These are phyloP conservation scores for Stachybotrys echinatus DNA, from an alignment of 2,329 filamentous ascomycete genomes.

Conservation along the genomic window DNA sequence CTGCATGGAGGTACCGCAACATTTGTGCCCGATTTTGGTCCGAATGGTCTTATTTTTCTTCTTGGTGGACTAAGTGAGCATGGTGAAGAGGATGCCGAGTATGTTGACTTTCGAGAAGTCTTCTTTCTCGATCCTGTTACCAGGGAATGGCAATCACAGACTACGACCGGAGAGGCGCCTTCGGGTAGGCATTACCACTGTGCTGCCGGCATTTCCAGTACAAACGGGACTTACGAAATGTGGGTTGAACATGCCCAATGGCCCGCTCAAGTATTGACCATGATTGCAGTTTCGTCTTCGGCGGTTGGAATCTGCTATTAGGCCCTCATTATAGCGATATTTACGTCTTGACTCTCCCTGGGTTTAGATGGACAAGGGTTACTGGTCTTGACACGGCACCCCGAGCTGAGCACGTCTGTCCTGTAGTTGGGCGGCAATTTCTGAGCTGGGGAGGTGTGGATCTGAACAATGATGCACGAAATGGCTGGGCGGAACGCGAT, in stretches of 20 bases:
- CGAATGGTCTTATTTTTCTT: neutral
- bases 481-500: too few relatives aligned
- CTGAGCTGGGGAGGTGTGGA: neutral
- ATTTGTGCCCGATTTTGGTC: neutral
- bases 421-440: neutral
- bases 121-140: neutral
- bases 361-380: neutral
- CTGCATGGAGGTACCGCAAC: neutral
- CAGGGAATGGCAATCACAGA: neutral
- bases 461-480: too few relatives aligned
- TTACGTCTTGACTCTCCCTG: neutral
- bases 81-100: neutral
- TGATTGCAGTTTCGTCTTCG: too few relatives aligned
- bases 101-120: neutral
- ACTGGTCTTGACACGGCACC: neutral
- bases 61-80: neutral
- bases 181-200: neutral
- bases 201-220: too few relatives aligned
- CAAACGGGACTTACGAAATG: too few relatives aligned
- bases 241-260: too few relatives aligned
- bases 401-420: neutral
- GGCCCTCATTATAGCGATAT: neutral
- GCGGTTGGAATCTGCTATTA: neutral
- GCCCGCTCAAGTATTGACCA: too few relatives aligned
- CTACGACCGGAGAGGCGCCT: neutral